phyloP scores from a whole-genome alignment of 2,329 filamentous ascomycete species.

The Ascochyta fabae region DNA sequence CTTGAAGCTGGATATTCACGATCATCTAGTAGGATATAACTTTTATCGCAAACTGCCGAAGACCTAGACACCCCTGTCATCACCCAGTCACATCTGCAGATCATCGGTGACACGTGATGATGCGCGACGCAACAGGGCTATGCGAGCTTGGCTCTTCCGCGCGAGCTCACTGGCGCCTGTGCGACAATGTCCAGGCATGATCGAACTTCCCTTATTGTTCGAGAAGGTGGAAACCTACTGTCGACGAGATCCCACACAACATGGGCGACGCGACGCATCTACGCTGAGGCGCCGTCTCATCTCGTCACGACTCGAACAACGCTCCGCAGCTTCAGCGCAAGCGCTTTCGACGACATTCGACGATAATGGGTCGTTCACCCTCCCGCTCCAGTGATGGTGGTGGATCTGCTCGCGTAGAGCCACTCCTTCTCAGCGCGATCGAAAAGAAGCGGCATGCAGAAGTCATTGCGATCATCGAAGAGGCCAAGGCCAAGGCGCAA shows the following conservation, averaged over 20 bases:
- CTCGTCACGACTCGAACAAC: slow-evolving; percentile 12
- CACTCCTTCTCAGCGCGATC: slow-evolving; percentile 45
- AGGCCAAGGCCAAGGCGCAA: slow-evolving; percentile 39
- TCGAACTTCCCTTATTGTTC: slow-evolving; percentile 1
- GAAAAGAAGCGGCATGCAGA: slow-evolving; percentile 40
- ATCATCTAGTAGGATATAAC: neutral
- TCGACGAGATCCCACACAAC: slow-evolving; percentile 12
- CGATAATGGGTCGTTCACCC: slow-evolving; percentile 43
- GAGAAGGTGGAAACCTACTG: neutral
- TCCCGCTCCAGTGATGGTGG: slow-evolving; percentile 47
- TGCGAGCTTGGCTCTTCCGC: slow-evolving; percentile 24
- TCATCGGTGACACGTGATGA: slow-evolving; percentile 35
- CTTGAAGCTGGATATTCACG: neutral
- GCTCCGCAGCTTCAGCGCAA: neutral
- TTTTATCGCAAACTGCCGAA: neutral
- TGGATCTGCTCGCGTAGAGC: slow-evolving; percentile 41
- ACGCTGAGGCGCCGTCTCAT: slow-evolving; percentile 15
- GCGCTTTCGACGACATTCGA: slow-evolving; percentile 6
- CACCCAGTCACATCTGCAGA: slow-evolving; percentile 9
- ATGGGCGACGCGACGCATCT: slow-evolving; percentile 16
- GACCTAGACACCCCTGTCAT: slow-evolving; percentile 4
- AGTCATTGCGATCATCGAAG: slow-evolving; percentile 46
- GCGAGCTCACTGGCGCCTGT: slow-evolving; percentile 18
- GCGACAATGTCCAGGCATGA: slow-evolving; percentile 19
- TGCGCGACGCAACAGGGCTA: slow-evolving; percentile 25